phyloP scores from a whole-genome alignment of 2,329 filamentous ascomycete species.

The Cryphonectria carpinicola region DNA sequence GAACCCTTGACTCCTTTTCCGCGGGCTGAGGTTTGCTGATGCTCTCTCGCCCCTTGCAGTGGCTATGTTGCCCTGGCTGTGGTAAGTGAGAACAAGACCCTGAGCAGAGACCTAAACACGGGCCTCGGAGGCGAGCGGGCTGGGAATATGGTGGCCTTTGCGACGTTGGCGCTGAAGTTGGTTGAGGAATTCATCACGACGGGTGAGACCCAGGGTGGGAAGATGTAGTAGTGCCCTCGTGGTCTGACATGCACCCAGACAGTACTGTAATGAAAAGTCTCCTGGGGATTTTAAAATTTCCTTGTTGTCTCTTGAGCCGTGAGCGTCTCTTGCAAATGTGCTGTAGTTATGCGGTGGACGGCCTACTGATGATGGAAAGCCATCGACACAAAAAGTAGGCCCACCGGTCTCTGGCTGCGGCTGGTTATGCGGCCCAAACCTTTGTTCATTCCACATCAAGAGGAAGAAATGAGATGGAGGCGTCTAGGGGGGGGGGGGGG shows the following conservation, averaged over 20 bases:
- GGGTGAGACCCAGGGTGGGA: neutral
- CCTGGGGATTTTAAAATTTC: no score
- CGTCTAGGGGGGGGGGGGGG: neutral
- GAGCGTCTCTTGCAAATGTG: no score
- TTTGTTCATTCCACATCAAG: neutral
- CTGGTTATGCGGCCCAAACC: no score
- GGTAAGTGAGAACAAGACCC: conserved; percentile 52
- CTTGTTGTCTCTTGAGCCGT: no score
- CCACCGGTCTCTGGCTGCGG: no score
- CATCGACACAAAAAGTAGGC: no score
- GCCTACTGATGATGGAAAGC: no score
- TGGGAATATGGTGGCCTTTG: conserved; percentile 67
- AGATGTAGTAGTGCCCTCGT: conserved; percentile 6
- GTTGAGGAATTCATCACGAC: conserved; percentile 57
- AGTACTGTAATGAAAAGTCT: neutral
- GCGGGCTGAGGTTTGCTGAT: neutral
- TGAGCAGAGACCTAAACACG: conserved; percentile 60
- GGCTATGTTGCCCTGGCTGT: conserved; percentile 69
- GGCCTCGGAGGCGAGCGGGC: conserved; percentile 56
- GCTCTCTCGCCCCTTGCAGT: conserved; percentile 34
- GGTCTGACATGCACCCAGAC: neutral
- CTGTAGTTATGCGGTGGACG: no score
- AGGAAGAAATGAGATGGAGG: no score
- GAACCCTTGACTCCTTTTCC: no score
- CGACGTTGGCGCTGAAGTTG: conserved; percentile 58